phyloP scores from a whole-genome alignment of 2,329 filamentous ascomycete genomes.

The Dothidotthia symphoricarpi region DNA sequence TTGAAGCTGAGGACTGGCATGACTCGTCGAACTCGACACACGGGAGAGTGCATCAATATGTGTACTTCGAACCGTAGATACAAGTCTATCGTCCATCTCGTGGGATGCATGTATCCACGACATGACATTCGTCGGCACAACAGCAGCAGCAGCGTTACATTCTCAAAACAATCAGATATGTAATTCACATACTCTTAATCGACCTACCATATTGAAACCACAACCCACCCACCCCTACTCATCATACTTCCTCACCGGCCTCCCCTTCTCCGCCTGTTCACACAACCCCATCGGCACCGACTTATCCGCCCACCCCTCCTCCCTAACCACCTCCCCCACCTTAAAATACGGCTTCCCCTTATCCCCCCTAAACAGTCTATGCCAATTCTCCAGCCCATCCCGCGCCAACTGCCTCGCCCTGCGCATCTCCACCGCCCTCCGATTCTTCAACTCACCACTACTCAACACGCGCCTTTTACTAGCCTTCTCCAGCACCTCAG shows the following conservation, averaged over 20 bases:
- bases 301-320: slow-evolving; percentile 60
- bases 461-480: slow-evolving; percentile 18
- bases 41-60: no score
- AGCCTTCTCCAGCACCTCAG: slow-evolving; percentile 31
- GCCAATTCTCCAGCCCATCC: slow-evolving; percentile 75
- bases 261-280: slow-evolving; percentile 64
- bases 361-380: slow-evolving; percentile 67
- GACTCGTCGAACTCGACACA: no score
- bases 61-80: no score
- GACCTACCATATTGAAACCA: neutral
- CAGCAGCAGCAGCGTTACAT: no score
- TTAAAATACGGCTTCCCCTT: slow-evolving; percentile 77
- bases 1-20: no score
- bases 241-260: slow-evolving; percentile 53
- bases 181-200: no score
- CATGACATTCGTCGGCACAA: no score
- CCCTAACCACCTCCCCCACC: slow-evolving; percentile 69
- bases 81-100: no score
- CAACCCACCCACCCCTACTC: slow-evolving; percentile 5
- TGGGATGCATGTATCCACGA: no score
- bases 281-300: slow-evolving; percentile 65
- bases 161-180: no score
- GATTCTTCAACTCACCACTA: slow-evolving; percentile 46
- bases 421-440: slow-evolving; percentile 62
- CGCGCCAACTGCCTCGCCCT: slow-evolving; percentile 65